Evolutionary conservation across 768 basidiomycete species (phyloP).

Genomic region (Nidularia sp.): DNA sequence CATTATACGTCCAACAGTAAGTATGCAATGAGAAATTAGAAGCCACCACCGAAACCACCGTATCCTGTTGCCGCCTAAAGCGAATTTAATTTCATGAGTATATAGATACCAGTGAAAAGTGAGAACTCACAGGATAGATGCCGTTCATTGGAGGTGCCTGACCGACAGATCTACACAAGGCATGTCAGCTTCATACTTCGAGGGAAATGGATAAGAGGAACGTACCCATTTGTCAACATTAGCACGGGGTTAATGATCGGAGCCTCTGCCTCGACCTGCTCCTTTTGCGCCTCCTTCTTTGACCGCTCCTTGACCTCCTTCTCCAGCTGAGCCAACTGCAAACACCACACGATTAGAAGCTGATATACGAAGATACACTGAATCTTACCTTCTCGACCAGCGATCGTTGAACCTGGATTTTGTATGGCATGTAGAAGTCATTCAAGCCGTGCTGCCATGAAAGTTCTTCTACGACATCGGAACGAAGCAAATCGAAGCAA

Average conservation of each 20-base stretch:
- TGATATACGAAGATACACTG: not conserved
- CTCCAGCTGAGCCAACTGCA: conserved; percentile 72
- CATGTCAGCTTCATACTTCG: conserved; percentile 1
- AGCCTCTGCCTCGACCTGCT: conserved; percentile 81
- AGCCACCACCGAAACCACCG: not conserved
- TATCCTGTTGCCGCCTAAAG: not conserved
- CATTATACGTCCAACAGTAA: conserved; percentile 26
- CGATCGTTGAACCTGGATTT: conserved; percentile 81
- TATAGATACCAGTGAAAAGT: too few relatives aligned
- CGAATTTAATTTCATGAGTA: too few relatives aligned
- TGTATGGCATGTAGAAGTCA: conserved; percentile 98
- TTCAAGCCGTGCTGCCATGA: conserved; percentile 96
- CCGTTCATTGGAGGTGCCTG: conserved; percentile 73
- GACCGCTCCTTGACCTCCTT: conserved; percentile 86
- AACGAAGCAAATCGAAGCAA: conserved; percentile 93
- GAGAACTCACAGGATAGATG: conserved; percentile 57
- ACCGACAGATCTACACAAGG: conserved; percentile 45
- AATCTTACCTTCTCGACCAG: conserved; percentile 64
- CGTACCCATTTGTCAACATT: conserved; percentile 74
- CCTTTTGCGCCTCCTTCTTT: conserved; percentile 84
- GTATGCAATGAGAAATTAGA: conserved; percentile 15
- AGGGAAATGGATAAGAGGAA: conserved; percentile 15
- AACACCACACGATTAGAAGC: conserved; percentile 4
- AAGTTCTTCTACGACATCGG: conserved; percentile 90
- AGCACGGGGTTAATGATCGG: conserved; percentile 83